Percentiles rank a stretch among this genome's conserved stretches.
Evolutionary conservation across 305 asterid species (phyloP).

Genomic region (Solanum hybrid): DNA sequence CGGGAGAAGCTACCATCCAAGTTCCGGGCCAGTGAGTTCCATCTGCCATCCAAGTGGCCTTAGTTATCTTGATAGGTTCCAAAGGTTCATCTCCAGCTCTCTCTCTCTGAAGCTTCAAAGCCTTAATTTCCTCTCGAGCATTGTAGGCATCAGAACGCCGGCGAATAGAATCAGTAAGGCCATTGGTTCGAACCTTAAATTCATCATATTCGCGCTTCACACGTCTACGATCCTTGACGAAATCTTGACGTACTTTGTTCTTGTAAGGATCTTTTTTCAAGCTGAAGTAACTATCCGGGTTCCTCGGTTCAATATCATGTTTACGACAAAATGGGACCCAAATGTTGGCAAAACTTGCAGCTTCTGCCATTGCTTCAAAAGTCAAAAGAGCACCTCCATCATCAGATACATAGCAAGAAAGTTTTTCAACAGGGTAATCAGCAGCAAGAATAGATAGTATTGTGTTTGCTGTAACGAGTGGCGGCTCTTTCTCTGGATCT

Average conservation of each 20-base stretch:
- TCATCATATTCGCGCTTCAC: slow-evolving; percentile 97
- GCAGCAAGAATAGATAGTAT: slow-evolving; percentile 77
- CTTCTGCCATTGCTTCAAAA: slow-evolving; percentile 93
- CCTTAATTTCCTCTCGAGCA: slow-evolving; percentile 89
- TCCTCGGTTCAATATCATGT: slow-evolving; percentile 69
- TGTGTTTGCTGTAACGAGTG: slow-evolving; percentile 83
- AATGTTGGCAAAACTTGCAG: slow-evolving; percentile 75
- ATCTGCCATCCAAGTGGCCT: slow-evolving; percentile 98
- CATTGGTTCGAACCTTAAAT: slow-evolving; percentile 80
- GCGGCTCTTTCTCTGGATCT: slow-evolving; percentile 90
- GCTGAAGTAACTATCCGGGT: slow-evolving; percentile 70
- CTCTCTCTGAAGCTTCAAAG: slow-evolving; percentile 71
- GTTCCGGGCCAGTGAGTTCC: slow-evolving; percentile 99
- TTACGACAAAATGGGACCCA: slow-evolving; percentile 92
- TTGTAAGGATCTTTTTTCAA: slow-evolving; percentile 69
- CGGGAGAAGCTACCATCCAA: slow-evolving; percentile 58
- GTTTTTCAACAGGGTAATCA: slow-evolving; percentile 83
- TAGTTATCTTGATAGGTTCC: slow-evolving; percentile 75
- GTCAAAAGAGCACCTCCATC: slow-evolving; percentile 86
- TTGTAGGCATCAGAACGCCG: slow-evolving; percentile 92
- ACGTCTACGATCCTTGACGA: slow-evolving; percentile 86
- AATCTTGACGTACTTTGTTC: slow-evolving; percentile 66
- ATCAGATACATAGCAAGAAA: slow-evolving; percentile 78
- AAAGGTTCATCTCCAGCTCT: slow-evolving; percentile 44
- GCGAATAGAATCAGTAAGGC: slow-evolving; percentile 89